phyloP scores from a whole-genome alignment of 2,329 filamentous ascomycete genomes.

The Penicillium palitans region DNA sequence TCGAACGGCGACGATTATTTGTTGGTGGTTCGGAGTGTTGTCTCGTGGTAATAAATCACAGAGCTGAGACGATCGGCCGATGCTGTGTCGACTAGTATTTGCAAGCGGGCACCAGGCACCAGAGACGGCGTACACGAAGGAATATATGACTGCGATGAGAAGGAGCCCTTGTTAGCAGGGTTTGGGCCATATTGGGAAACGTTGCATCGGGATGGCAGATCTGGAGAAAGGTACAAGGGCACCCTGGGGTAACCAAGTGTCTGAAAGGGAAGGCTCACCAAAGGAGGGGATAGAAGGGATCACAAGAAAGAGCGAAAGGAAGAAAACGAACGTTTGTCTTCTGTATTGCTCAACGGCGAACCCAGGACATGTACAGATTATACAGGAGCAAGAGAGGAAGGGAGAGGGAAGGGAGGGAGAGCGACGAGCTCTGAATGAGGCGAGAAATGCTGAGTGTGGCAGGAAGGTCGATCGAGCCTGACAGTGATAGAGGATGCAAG shows the following conservation, averaged over 20 bases:
- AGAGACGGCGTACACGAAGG: constrained; percentile 26
- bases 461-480: constrained; percentile 19
- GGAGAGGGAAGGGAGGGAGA: constrained; percentile 28
- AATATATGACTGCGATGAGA: constrained; percentile 29
- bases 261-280: constrained; percentile 20
- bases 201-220: constrained; percentile 1
- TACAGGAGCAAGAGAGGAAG: constrained; percentile 30
- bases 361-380: constrained; percentile 34
- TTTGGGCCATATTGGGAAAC: background rate
- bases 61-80: constrained; percentile 16
- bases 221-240: background rate
- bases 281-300: constrained; percentile 26
- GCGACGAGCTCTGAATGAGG: constrained; percentile 18
- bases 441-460: constrained; percentile 29
- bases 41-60: constrained; percentile 23
- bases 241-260: background rate
- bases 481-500: constrained; percentile 33
- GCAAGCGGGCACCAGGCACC: constrained; percentile 35
- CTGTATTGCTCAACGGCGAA: constrained; percentile 22
- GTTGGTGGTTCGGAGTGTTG: constrained; percentile 14
- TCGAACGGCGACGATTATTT: constrained; percentile 25
- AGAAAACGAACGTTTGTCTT: constrained; percentile 19
- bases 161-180: constrained; percentile 20
- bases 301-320: constrained; percentile 19
- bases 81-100: constrained; percentile 31